A percentile compares a stretch with the other conserved stretches of the same genome.
phyloP scores from a whole-genome alignment of 2,329 filamentous ascomycete genomes.

The Aureobasidium subglaciale region DNA sequence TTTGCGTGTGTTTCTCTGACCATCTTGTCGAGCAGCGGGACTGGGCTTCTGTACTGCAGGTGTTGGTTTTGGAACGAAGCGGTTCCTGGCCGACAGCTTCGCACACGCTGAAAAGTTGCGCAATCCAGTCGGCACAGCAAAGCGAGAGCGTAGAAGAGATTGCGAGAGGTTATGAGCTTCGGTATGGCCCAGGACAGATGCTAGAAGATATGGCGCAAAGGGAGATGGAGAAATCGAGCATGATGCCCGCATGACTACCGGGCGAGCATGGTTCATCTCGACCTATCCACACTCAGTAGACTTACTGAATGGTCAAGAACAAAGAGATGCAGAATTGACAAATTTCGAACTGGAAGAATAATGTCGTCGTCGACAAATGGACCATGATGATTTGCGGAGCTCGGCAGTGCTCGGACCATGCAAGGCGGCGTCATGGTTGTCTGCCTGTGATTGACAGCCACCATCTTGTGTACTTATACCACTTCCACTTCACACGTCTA shows the following conservation, averaged over 20 bases:
- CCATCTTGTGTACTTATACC: neutral
- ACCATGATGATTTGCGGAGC: conserved; percentile 6
- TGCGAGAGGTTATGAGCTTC: neutral
- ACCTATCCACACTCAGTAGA: conserved; percentile 8
- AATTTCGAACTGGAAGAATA: neutral
- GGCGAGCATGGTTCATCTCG: conserved; percentile 29
- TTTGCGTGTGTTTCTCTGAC: neutral
- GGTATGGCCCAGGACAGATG: neutral
- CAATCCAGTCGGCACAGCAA: neutral
- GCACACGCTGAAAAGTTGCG: neutral
- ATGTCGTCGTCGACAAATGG: conserved; percentile 12
- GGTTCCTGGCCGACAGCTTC: neutral
- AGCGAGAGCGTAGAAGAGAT: neutral
- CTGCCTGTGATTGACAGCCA: conserved; percentile 8
- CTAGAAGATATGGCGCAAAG: neutral
- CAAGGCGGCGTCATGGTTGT: conserved; percentile 13
- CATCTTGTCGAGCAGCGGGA: neutral
- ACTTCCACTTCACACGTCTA: neutral
- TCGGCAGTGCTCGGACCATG: conserved; percentile 23
- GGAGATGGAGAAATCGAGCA: conserved; percentile 14
- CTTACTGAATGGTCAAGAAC: neutral
- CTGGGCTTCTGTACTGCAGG: neutral
- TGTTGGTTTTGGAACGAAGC: neutral
- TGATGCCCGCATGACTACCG: conserved; percentile 24
- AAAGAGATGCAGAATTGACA: neutral